Base-by-base conservation (phyloP, 169 alveolate genomes). In the Eimeria falciformis region DNA sequence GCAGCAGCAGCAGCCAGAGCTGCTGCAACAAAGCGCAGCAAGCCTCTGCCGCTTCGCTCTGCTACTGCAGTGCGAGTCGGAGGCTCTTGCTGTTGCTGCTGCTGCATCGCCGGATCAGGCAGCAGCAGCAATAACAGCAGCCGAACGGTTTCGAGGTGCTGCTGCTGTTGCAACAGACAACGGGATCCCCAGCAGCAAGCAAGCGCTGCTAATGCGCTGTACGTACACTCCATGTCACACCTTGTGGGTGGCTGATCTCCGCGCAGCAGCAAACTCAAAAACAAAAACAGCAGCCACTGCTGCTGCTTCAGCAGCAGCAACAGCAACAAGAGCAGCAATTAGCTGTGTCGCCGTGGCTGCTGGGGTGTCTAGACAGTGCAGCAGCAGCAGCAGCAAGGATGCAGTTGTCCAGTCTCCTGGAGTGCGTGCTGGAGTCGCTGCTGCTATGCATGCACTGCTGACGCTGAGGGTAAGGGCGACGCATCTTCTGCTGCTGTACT, bases 361-460 rank as follows among this genome's bases (percentile, higher is more conserved):
- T 3, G 81, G 37, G 81, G 81, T 21, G 53, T 69, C 29, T 46
- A 69, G 81, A 69, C 81, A 69, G 53, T 27, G 81, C 81, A 33
- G 81, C 81, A 69, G 55, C 81, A 69, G 81, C 81, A 37, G 81
- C 81, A 69, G 81, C 18, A 69, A 69, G 40, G 81, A 69, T 33
- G 81, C 53, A 1, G 25, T 69, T 17, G 81, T 53, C 40, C 53
- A 25, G 7, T 33, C 55, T 11, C 56, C 40, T 5, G 81, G 5
- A 23, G 25, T 45, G 27, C 81, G 81, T 69, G 81, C 81, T 69
- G 81, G 55, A 33, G 81, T 45, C 5, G 81, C 81, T 6, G 81
- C 81, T 6, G 81, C 81, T 1, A 53, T 27, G 1, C 81, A 21
- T 1, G 53, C 53, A 1, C n/a, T 69, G 46, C 81, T 69, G 55